Evolutionary conservation across 345 rosid species (phyloP), one percentile per base, ranked within the genome.

Genomic region (Erysimum cheiranthoides): DNA sequence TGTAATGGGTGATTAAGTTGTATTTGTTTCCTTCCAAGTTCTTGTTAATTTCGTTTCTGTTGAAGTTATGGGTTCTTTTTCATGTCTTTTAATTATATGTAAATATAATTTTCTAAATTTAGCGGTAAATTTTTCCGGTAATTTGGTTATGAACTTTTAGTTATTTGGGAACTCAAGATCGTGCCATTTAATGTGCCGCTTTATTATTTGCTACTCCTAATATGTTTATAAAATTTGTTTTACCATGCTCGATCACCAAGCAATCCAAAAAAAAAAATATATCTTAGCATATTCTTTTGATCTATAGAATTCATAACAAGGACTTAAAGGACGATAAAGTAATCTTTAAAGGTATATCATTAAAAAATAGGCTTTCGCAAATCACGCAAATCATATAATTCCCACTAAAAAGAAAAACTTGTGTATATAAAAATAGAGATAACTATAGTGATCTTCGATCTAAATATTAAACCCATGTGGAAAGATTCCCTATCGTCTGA

Each of bases 401-500:
- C 25, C n/a, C 70, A 70, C 34, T 28, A 47, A 46, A 64, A 64
- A 31, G 45, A 77, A 70, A 64, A 38, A 17, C 4, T 40, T 27
- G 61, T 46, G 43, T 21, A 47, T 13, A 66, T 46, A 65, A 57
- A 43, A 57, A 43, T 65, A 56, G 32, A 27, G 36, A 61, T 28
- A 56, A 62, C 28, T 4, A 47, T 70, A 63, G 35, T 30, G 56
- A 65, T 66, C n/a, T 56, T 36, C 53, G 79, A 70, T 79, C 79
- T 50, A 42, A 42, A 74, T 53, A 74, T 61, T 38, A 63, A 64
- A 65, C 69, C 79, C 82, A 79, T 65, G 82, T 79, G 82, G 62
- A 59, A 75, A 79, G 82, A 79, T 79, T 74, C 82, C 82, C 2
- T 52, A 61, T 61, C 69, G 35, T 51, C 73, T 74, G 61, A 63